Evolutionary conservation across 805 yeast genomes (phyloP), one percentile per base, ranked within the genome.

Genomic region (Maudiozyma pseudohumilis): DNA sequence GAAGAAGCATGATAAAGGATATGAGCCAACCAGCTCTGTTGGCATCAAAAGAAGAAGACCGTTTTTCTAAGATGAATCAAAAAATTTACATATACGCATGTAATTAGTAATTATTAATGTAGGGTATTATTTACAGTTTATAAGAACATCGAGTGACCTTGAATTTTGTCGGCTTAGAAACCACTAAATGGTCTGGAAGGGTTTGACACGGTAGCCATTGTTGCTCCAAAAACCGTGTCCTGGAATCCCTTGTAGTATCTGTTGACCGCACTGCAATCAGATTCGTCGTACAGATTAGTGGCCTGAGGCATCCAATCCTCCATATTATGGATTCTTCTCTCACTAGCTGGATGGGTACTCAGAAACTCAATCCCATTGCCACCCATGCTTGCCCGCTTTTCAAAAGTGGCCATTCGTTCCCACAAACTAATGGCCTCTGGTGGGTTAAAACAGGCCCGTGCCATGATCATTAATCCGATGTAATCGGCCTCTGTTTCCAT

Each of bases 401-500:
- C 80, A 52, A 63, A 66, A 17, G 59, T 49, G 16, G 73, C 59
- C 96, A 89, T 88, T 39, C 95, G 69, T 37, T 69, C 59, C 99
- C 99, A 92, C 40, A 92, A 70, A 9, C 62, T 63, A 1, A 80
- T 74, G 0, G 95, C 81, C 47, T 78, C 85, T 13, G 63, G 61
- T 5, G 95, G 87, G 45, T 88, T 64, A 58, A 70, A 92, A 56
- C 99, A 92, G 33, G 94, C 94, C 41, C 77, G 66, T 2, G 95
- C 75, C 95, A 89, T 84, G 47, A 89, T 68, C 77, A 86, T 80
- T 42, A 92, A 64, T 0, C 99, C 99, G 22, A 92, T 88, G 50
- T 80, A 79, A 60, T 92, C 98, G 0, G 98, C 97, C 58, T 92
- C 98, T 0, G 86, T 72, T 60, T 92, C 99, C 95, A 86, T 86